A percentile compares a stretch with the other conserved stretches of the same genome.
Evolutionary conservation across 257 asterid genomes (phyloP).

Genomic region (Thymus quinquecostatus): DNA sequence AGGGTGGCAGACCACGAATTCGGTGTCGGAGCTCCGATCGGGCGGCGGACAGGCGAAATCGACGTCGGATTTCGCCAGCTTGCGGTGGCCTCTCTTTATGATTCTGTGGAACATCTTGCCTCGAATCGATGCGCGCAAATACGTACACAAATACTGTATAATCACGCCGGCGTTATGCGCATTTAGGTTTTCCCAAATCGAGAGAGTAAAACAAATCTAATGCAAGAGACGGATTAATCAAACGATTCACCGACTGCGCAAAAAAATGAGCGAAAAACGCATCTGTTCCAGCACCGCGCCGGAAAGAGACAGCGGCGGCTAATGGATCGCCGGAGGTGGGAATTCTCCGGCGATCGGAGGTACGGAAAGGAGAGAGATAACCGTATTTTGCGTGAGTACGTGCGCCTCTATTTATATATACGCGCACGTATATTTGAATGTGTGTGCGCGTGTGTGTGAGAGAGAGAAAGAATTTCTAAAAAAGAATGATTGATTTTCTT

Average conservation of each 20-base stretch:
- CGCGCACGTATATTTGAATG: conserved; percentile 14
- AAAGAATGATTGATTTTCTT: too few species aligned
- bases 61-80: conserved; percentile 49
- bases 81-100: conserved; percentile 52
- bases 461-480: background rate
- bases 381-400: conserved; percentile 20
- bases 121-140: conserved; percentile 27
- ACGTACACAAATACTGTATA: background rate
- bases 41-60: conserved; percentile 37
- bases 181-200: background rate
- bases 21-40: conserved; percentile 40
- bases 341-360: conserved; percentile 49
- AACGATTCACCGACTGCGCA: background rate
- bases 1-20: conserved; percentile 44
- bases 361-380: conserved; percentile 23
- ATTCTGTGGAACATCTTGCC: conserved; percentile 54
- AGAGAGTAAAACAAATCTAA: background rate
- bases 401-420: background rate
- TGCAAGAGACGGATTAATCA: conserved; percentile 18
- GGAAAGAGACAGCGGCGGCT: conserved; percentile 13
- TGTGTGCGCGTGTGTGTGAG: conserved; percentile 2
- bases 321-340: conserved; percentile 46
- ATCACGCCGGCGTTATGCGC: background rate
- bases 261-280: background rate
- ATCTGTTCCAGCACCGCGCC: conserved; percentile 10